These are phyloP conservation scores for Fistulina hepatica DNA, from an alignment of 1,284 basidiomycete genomes.

Conservation along the genomic window DNA sequence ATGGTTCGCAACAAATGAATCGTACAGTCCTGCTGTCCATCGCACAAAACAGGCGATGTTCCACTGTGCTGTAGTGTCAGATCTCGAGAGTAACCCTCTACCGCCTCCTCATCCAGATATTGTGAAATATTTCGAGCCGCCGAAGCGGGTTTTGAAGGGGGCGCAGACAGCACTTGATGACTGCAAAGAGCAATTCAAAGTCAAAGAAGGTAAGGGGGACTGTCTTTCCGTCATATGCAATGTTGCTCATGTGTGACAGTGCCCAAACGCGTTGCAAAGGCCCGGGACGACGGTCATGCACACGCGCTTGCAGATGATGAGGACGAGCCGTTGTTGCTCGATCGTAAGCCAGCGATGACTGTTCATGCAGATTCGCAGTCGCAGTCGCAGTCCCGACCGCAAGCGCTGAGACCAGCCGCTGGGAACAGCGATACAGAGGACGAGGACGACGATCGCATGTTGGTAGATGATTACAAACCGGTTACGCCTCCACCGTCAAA, in stretches of 20 bases:
- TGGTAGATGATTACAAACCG: background rate
- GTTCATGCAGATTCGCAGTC: background rate
- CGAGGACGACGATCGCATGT: background rate
- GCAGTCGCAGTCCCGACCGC: background rate
- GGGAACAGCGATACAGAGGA: too few relatives aligned
- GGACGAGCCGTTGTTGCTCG: slow-evolving; percentile 6
- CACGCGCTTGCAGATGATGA: slow-evolving; percentile 12
- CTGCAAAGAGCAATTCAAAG: slow-evolving; percentile 57
- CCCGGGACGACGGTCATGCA: slow-evolving; percentile 46
- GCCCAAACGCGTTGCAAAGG: slow-evolving; percentile 39
- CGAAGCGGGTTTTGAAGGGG: slow-evolving; percentile 52
- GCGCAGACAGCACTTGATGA: slow-evolving; percentile 45
- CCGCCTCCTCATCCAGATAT: slow-evolving; percentile 81
- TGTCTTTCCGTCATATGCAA: background rate
- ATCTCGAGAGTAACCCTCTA: slow-evolving; percentile 64
- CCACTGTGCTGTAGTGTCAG: slow-evolving; percentile 69
- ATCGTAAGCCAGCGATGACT: slow-evolving; percentile 5
- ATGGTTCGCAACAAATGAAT: slow-evolving; percentile 73
- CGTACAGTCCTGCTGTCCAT: slow-evolving; percentile 86
- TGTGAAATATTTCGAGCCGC: slow-evolving; percentile 74
- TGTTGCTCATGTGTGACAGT: slow-evolving; percentile 26
- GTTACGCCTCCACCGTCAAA: slow-evolving; percentile 10
- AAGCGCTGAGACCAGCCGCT: too few relatives aligned
- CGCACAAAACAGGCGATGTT: slow-evolving; percentile 88
- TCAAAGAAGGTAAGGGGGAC: slow-evolving; percentile 50